Percentiles rank a stretch among this genome's conserved stretches.
These are phyloP conservation scores for Malassezia slooffiae DNA, from an alignment of 1,284 basidiomycete species.

Conservation along the genomic window DNA sequence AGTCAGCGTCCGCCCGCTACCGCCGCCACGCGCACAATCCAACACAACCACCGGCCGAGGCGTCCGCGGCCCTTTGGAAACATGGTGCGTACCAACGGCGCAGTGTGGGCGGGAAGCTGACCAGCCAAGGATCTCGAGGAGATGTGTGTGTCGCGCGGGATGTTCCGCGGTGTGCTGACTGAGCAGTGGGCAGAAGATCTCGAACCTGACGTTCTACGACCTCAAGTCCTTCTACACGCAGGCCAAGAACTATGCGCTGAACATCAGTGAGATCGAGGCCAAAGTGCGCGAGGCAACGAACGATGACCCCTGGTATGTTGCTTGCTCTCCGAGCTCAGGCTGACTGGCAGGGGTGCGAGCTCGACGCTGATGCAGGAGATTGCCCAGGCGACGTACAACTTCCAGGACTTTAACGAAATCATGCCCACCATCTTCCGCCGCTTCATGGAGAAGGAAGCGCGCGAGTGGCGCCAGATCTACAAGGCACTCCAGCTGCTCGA, in stretches of 20 bases:
- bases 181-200: slow-evolving; percentile 34
- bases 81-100: too few relatives aligned
- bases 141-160: too few relatives aligned
- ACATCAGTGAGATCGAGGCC: slow-evolving; percentile 91
- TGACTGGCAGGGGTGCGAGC: slow-evolving; percentile 85
- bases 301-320: slow-evolving; percentile 84
- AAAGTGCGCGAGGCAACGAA: slow-evolving; percentile 96
- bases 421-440: slow-evolving; percentile 94
- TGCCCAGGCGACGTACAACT: slow-evolving; percentile 57
- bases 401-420: slow-evolving; percentile 97
- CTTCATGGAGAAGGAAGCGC: slow-evolving; percentile 75
- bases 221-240: slow-evolving; percentile 39
- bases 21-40: too few relatives aligned
- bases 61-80: too few relatives aligned
- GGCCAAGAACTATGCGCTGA: slow-evolving; percentile 58
- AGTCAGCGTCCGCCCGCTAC: slow-evolving; percentile 8
- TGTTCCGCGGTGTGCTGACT: background rate
- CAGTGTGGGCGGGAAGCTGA: too few relatives aligned
- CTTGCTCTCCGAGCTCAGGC: background rate
- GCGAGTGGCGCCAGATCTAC: slow-evolving; percentile 98
- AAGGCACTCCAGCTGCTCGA: slow-evolving; percentile 89
- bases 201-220: slow-evolving; percentile 45
- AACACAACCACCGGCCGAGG: too few relatives aligned
- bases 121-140: slow-evolving; percentile 10
- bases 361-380: slow-evolving; percentile 98